A percentile compares a stretch with the other conserved stretches of the same genome.
phyloP scores from a whole-genome alignment of 1,284 basidiomycete genomes.

The Sanguinoderma infundibulare region DNA sequence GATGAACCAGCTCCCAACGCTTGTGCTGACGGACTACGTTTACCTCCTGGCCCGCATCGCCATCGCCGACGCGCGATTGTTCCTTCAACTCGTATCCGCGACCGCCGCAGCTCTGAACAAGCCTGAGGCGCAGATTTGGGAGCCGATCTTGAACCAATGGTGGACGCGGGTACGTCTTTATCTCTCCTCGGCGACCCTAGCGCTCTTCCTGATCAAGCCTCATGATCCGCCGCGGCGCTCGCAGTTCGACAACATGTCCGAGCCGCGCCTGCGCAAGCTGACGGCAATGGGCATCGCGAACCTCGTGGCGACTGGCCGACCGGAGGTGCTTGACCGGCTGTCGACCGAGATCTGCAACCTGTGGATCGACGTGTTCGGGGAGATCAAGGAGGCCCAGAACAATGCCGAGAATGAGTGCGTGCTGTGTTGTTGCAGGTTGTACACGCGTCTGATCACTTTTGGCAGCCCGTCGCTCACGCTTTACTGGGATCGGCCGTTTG shows the following conservation, averaged over 20 bases:
- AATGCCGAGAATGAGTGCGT: constrained; percentile 40
- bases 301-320: constrained; percentile 70
- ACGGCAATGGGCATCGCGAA: constrained; percentile 75
- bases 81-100: constrained; percentile 68
- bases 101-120: constrained; percentile 52
- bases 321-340: constrained; percentile 72
- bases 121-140: constrained; percentile 61
- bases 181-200: not conserved
- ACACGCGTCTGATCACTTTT: not conserved
- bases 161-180: constrained; percentile 65
- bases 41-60: constrained; percentile 73
- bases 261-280: constrained; percentile 75
- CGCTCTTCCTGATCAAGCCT: not conserved
- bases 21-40: constrained; percentile 67
- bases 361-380: constrained; percentile 90
- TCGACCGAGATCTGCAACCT: constrained; percentile 83
- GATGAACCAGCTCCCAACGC: constrained; percentile 48
- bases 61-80: constrained; percentile 63
- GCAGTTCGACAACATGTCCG: constrained; percentile 86
- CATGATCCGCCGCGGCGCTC: not conserved
- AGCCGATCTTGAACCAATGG: constrained; percentile 76
- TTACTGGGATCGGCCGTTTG: constrained; percentile 69
- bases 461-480: constrained; percentile 42
- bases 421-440: not conserved
- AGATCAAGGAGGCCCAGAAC: constrained; percentile 74